phyloP scores from a whole-genome alignment of 345 rosid species.

The Citrus maxima region DNA sequence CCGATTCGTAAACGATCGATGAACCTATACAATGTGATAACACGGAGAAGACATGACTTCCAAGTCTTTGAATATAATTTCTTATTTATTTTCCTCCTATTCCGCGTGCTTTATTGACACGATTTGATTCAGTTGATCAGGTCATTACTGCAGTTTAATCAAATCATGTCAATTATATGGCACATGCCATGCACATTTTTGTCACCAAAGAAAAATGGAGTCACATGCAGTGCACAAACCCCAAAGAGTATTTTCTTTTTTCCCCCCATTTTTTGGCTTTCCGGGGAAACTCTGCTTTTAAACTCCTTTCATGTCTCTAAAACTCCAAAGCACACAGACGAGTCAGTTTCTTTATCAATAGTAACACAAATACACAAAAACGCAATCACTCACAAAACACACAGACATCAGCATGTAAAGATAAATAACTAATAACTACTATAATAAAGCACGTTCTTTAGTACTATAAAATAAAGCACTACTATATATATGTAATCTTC shows the following conservation, averaged over 20 bases:
- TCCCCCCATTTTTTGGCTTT: not conserved
- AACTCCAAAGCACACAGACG: not conserved
- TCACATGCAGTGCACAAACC: constrained; percentile 2
- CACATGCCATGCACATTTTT: not conserved
- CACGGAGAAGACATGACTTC: too few relatives aligned
- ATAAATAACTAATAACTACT: not conserved
- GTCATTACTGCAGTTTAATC: too few relatives aligned
- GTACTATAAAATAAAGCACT: constrained; percentile 3
- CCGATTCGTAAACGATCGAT: too few relatives aligned
- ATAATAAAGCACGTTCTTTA: too few relatives aligned
- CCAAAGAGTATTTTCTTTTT: constrained; percentile 2
- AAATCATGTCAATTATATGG: too few relatives aligned
- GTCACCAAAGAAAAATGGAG: not conserved
- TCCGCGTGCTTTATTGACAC: too few relatives aligned
- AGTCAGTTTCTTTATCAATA: not conserved
- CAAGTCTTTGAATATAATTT: too few relatives aligned
- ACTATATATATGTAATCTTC: constrained; percentile 28
- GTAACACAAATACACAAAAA: not conserved
- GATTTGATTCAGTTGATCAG: too few relatives aligned
- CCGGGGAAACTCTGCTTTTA: constrained; percentile 8
- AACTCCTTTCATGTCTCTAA: not conserved
- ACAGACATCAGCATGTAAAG: not conserved
- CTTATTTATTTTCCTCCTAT: too few relatives aligned
- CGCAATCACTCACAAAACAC: not conserved
- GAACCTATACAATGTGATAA: too few relatives aligned